Conservation (phyloP, 768 basidiomycete genomes). For the Tricholoma saponaceum region DNA sequence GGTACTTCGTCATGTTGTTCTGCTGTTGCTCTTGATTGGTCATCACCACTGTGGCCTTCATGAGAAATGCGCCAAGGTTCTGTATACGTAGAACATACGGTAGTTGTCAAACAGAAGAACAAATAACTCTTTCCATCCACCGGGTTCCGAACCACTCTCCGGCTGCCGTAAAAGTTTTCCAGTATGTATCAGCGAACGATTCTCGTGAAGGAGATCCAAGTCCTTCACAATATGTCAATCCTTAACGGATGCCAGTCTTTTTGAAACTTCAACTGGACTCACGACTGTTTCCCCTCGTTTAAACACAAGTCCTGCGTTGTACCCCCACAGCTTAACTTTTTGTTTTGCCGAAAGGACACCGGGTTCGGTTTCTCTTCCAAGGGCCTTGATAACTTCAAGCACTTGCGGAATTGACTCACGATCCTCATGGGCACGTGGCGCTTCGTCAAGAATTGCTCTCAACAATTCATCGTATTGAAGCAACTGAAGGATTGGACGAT, state of each 20-base stretch:
- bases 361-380: conserved; percentile 84
- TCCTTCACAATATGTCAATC: conserved; percentile 41
- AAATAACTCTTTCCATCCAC: conserved; percentile 80
- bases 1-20: conserved; percentile 65
- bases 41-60: conserved; percentile 63
- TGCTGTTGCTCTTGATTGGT: conserved; percentile 77
- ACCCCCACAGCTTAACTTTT: conserved; percentile 87
- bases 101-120: conserved; percentile 96
- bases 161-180: conserved; percentile 81
- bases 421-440: conserved; percentile 74
- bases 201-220: conserved; percentile 85
- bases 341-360: conserved; percentile 82
- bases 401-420: conserved; percentile 77
- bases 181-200: conserved; percentile 78
- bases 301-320: conserved; percentile 72
- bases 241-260: no score
- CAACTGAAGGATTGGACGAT: conserved; percentile 85
- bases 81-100: conserved; percentile 41
- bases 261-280: conserved; percentile 15
- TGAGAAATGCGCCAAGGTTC: conserved; percentile 6
- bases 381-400: conserved; percentile 81
- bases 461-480: conserved; percentile 84
- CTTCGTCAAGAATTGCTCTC: conserved; percentile 74
- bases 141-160: conserved; percentile 74
- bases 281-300: conserved; percentile 72